Evolutionary conservation across 2,329 filamentous ascomycete species (phyloP).

Genomic region (Botryosphaeria dothidea): DNA sequence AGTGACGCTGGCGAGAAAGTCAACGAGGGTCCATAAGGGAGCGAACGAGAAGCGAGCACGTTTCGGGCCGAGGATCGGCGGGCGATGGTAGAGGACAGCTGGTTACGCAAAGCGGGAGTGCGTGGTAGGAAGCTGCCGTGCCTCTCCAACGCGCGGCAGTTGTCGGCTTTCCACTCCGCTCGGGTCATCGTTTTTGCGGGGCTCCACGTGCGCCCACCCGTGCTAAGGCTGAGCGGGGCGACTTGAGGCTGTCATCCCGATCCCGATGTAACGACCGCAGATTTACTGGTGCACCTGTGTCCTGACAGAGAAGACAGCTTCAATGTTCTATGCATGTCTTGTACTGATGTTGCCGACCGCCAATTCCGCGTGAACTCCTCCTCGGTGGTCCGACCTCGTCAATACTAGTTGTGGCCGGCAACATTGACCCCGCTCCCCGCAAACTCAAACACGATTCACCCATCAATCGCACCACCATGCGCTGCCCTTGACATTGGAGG

Average conservation of each 20-base stretch:
- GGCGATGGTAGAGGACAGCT: neutral
- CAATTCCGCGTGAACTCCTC: too few relatives aligned
- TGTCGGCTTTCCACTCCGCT: neutral
- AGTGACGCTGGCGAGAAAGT: neutral
- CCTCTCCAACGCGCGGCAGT: neutral
- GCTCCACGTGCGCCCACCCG: neutral
- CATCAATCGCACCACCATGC: neutral
- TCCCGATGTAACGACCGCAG: too few relatives aligned
- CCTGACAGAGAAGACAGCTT: too few relatives aligned
- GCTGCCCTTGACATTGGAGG: neutral
- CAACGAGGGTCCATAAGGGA: neutral
- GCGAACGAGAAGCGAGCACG: neutral
- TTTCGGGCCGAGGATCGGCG: slow-evolving; percentile 8
- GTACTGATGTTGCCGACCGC: too few relatives aligned
- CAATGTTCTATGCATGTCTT: too few relatives aligned
- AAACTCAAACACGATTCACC: neutral
- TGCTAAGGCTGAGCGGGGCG: too few relatives aligned
- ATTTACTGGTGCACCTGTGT: too few relatives aligned
- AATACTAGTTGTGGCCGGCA: neutral
- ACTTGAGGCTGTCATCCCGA: too few relatives aligned
- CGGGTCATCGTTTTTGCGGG: neutral
- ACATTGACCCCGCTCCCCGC: neutral
- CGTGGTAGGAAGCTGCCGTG: neutral
- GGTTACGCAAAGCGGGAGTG: slow-evolving; percentile 1
- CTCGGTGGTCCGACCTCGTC: neutral